Conservation (phyloP, 1,284 basidiomycete genomes). For the Tilletia horrida region DNA sequence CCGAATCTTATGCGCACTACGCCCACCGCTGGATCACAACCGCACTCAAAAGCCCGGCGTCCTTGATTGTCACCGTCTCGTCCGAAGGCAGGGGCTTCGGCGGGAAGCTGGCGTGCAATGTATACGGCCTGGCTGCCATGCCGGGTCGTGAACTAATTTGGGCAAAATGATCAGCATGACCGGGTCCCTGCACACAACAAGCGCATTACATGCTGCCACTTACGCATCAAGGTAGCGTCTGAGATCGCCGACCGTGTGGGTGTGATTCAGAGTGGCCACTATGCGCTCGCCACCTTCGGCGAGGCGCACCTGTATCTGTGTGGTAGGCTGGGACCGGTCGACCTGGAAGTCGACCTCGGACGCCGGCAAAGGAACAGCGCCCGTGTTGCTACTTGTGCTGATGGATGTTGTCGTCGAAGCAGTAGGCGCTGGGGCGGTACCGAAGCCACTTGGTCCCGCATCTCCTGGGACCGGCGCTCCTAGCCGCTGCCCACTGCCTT, state of each 20-base stretch:
- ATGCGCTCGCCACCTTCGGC: conserved; percentile 78
- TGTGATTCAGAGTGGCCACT: conserved; percentile 82
- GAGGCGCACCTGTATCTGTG: conserved; percentile 83
- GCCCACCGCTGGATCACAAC: conserved; percentile 51
- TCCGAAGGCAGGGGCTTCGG: conserved; percentile 46
- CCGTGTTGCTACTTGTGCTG: conserved; percentile 15
- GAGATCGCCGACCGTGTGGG: conserved; percentile 83
- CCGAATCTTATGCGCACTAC: conserved; percentile 5
- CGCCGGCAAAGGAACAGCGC: too few relatives aligned
- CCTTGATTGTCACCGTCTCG: conserved; percentile 43
- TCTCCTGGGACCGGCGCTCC: conserved; percentile 59
- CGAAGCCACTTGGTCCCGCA: conserved; percentile 19
- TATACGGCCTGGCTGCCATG: conserved; percentile 39
- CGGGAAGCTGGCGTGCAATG: conserved; percentile 50
- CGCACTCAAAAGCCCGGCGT: conserved; percentile 47
- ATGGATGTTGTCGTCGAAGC: conserved; percentile 30
- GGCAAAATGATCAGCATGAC: conserved; percentile 10
- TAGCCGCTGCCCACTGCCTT: conserved; percentile 76
- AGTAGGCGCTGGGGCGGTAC: too few relatives aligned
- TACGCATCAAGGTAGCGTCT: conserved; percentile 84
- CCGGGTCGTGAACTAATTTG: conserved; percentile 39
- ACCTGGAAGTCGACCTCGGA: conserved; percentile 63
- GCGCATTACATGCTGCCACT: conserved; percentile 54
- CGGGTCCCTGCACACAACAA: neutral
- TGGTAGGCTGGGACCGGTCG: conserved; percentile 74